Evolutionary conservation across 495 filamentous ascomycete genomes (phyloP).

Genomic region (Penicillium egyptiacum): DNA sequence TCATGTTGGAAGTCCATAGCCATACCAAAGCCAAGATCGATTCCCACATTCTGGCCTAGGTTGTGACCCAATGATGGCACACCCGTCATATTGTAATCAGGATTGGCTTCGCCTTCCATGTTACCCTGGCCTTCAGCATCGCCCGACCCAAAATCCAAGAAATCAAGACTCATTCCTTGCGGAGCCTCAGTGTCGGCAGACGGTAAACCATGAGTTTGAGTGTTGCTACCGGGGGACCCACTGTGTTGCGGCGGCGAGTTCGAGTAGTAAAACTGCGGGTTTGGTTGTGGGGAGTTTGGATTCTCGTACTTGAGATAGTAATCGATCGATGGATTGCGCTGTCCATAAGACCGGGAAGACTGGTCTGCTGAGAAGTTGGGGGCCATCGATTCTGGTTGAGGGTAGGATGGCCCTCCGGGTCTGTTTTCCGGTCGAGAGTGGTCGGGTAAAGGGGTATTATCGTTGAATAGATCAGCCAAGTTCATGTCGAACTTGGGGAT

Average conservation of each 20-base stretch:
- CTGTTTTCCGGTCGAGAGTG: conserved; percentile 25
- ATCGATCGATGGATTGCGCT: conserved; percentile 41
- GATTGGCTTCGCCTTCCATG: conserved; percentile 32
- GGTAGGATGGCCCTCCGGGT: conserved; percentile 19
- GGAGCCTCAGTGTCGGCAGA: conserved; percentile 32
- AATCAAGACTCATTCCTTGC: conserved; percentile 39
- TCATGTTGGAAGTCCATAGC: conserved; percentile 75
- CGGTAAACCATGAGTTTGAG: conserved; percentile 20
- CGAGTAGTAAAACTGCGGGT: conserved; percentile 39
- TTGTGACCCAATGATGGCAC: conserved; percentile 34
- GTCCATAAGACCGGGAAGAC: conserved; percentile 28
- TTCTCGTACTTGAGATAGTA: conserved; percentile 41
- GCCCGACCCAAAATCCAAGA: conserved; percentile 40
- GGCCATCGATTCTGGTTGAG: conserved; percentile 30
- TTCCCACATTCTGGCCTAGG: conserved; percentile 48
- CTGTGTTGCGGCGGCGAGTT: conserved; percentile 46
- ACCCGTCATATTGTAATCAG: conserved; percentile 31
- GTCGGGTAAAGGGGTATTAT: conserved; percentile 29
- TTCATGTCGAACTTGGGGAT: conserved; percentile 65
- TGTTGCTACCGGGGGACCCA: conserved; percentile 38
- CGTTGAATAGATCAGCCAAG: conserved; percentile 52
- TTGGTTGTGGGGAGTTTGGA: conserved; percentile 31
- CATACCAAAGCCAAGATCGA: conserved; percentile 75
- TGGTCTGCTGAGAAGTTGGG: conserved; percentile 29
- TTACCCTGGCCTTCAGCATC: conserved; percentile 28